phyloP scores from a whole-genome alignment of 768 basidiomycete genomes.

The Agrocybe chaxingu region DNA sequence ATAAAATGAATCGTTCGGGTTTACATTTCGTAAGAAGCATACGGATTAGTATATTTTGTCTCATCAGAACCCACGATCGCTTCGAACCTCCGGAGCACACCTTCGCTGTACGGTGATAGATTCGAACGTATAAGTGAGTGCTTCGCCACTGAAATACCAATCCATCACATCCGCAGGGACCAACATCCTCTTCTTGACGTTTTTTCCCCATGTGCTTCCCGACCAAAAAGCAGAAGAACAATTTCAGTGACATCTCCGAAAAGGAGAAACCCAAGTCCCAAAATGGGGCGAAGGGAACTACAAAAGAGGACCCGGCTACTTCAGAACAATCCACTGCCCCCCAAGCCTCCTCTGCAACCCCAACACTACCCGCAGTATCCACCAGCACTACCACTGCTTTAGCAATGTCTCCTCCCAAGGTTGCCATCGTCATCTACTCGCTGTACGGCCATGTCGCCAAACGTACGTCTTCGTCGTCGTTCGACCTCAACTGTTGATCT shows the following conservation, averaged over 20 bases:
- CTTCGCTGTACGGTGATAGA: slow-evolving; percentile 9
- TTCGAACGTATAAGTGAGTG: slow-evolving; percentile 12
- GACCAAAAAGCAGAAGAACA: slow-evolving; percentile 31
- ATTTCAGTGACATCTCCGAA: slow-evolving; percentile 25
- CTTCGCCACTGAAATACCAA: slow-evolving; percentile 6
- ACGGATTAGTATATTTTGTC: slow-evolving; percentile 16
- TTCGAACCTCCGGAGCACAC: slow-evolving; percentile 1
- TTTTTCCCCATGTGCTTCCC: slow-evolving; percentile 31
- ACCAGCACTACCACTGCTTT: slow-evolving; percentile 31
- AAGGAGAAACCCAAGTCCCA: slow-evolving; percentile 13
- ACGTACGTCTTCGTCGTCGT: not conserved
- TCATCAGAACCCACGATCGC: slow-evolving; percentile 14
- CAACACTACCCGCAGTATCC: slow-evolving; percentile 8
- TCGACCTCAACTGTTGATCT: too few relatives aligned
- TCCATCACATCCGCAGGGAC: slow-evolving; percentile 10
- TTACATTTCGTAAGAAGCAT: slow-evolving; percentile 8
- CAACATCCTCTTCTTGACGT: slow-evolving; percentile 6
- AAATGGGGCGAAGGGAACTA: slow-evolving; percentile 20
- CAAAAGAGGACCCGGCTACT: slow-evolving; percentile 22
- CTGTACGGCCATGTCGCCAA: slow-evolving; percentile 62
- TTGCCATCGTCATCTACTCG: slow-evolving; percentile 72
- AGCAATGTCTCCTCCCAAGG: slow-evolving; percentile 45
- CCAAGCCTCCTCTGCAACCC: slow-evolving; percentile 11
- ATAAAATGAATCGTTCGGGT: too few relatives aligned
- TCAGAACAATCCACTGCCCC: slow-evolving; percentile 3